phyloP scores from a whole-genome alignment of 352 stramenopile species.

The Pythium aphanidermatum region DNA sequence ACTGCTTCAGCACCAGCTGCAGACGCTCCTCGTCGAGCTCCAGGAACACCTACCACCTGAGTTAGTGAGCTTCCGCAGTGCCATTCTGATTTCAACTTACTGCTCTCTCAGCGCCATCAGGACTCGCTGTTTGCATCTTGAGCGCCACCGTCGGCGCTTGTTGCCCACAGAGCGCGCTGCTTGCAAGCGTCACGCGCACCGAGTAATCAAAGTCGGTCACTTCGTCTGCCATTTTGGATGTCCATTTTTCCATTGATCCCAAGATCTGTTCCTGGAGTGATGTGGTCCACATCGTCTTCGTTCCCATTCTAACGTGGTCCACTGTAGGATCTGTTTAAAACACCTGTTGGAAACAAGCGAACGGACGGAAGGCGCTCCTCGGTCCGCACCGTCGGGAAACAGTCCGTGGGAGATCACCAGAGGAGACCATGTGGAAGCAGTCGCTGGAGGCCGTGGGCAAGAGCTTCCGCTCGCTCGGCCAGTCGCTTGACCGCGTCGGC shows the following conservation, averaged over 20 bases:
- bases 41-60: constrained; percentile 19
- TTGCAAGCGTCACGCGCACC: constrained; percentile 55
- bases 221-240: constrained; percentile 12
- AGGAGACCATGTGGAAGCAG: constrained; percentile 54
- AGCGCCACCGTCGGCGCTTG: constrained; percentile 35
- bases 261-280: background rate
- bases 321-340: constrained; percentile 14
- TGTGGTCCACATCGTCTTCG: background rate
- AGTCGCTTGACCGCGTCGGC: constrained; percentile 82
- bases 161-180: constrained; percentile 44
- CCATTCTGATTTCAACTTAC: no score
- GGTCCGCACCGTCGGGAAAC: constrained; percentile 16
- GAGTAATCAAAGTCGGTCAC: constrained; percentile 73
- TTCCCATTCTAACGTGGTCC: constrained; percentile 6
- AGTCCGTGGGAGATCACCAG: constrained; percentile 4
- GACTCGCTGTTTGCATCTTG: constrained; percentile 39
- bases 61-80: no score
- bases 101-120: constrained; percentile 9
- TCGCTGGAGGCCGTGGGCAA: constrained; percentile 69
- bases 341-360: no score
- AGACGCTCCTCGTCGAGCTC: constrained; percentile 17
- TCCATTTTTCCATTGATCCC: no score
- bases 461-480: constrained; percentile 74
- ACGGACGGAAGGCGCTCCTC: constrained; percentile 13
- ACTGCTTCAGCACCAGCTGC: constrained; percentile 16